Evolutionary conservation across 2,329 filamentous ascomycete genomes (phyloP).

Genomic region (Tolypocladium sp.): DNA sequence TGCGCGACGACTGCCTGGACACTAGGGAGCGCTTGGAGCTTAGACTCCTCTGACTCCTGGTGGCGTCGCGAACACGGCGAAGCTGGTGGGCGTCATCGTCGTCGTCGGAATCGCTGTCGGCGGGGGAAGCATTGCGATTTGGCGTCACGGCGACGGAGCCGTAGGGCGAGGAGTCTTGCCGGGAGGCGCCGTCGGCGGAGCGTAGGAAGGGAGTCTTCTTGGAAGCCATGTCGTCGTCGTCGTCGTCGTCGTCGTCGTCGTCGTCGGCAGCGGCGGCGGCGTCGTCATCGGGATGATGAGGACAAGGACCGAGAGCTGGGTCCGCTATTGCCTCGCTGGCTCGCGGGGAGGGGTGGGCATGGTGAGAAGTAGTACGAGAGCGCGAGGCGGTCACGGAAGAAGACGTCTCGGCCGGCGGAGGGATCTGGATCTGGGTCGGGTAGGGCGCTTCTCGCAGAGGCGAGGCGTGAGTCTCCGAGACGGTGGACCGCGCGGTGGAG

Average conservation of each 20-base stretch:
- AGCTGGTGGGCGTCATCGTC: constrained; percentile 21
- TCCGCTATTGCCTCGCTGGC: constrained; percentile 18
- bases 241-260: background rate
- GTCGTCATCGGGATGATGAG: constrained; percentile 3
- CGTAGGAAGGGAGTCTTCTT: constrained; percentile 27
- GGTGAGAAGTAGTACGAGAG: constrained; percentile 4
- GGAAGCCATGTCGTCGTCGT: constrained; percentile 21
- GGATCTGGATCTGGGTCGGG: background rate
- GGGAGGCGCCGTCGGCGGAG: constrained; percentile 14
- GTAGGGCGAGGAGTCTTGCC: constrained; percentile 22
- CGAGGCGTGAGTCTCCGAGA: constrained; percentile 10
- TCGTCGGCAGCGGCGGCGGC: background rate
- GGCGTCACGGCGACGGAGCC: constrained; percentile 27
- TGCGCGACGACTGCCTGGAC: constrained; percentile 21
- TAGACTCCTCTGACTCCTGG: constrained; percentile 15
- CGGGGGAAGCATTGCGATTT: constrained; percentile 25
- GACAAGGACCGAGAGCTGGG: constrained; percentile 7
- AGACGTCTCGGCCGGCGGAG: background rate
- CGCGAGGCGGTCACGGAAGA: background rate
- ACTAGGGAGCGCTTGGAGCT: constrained; percentile 20
- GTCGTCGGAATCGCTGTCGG: constrained; percentile 21
- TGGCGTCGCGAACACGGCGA: constrained; percentile 23
- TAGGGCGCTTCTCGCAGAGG: background rate
- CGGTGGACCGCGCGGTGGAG: constrained; percentile 14
- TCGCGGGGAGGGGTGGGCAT: constrained; percentile 8